Evolutionary conservation across 768 basidiomycete genomes (phyloP).

Genomic region (Multifurca ochricompacta): DNA sequence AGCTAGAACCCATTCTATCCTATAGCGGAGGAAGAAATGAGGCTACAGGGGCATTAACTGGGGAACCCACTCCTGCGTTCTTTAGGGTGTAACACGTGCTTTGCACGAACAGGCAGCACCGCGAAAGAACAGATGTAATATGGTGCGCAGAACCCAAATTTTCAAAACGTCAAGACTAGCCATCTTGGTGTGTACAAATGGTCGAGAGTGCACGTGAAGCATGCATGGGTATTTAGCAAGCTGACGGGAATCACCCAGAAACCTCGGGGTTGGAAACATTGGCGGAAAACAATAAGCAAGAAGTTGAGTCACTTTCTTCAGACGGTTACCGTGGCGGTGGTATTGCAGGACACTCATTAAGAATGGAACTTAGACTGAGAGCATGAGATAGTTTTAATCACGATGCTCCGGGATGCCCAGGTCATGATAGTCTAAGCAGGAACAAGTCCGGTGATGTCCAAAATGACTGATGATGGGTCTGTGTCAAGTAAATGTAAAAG

Average conservation of each 20-base stretch:
- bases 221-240: not conserved
- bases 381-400: not conserved
- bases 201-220: not conserved
- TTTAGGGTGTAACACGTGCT: no score
- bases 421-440: not conserved
- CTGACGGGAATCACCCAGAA: not conserved
- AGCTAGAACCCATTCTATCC: not conserved
- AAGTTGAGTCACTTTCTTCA: not conserved
- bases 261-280: conserved; percentile 1
- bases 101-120: not conserved
- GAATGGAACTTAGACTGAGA: not conserved
- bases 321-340: not conserved
- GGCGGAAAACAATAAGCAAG: no score
- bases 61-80: not conserved
- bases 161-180: not conserved
- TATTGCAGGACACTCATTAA: not conserved
- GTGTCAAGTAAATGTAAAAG: not conserved
- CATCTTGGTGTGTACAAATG: not conserved
- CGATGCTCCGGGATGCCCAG: conserved; percentile 1
- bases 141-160: not conserved
- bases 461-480: not conserved
- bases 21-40: not conserved
- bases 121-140: not conserved
- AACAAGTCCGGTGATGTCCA: not conserved
- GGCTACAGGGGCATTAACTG: not conserved